These are phyloP conservation scores for Biancaea sappan DNA, from an alignment of 306 rosid genomes.

Conservation along the genomic window DNA sequence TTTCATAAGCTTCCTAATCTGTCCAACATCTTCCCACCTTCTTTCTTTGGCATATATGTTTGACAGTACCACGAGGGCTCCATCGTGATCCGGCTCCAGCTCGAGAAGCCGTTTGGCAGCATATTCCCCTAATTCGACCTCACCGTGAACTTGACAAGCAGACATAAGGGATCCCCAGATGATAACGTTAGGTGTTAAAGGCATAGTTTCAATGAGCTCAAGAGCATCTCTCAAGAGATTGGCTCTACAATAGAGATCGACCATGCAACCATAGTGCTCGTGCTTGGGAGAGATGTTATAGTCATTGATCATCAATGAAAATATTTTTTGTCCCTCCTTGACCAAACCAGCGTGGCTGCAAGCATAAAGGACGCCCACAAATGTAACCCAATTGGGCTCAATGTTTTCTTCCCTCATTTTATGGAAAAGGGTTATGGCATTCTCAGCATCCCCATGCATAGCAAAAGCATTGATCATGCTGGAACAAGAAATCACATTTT, in stretches of 20 bases:
- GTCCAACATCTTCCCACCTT: constrained; percentile 78
- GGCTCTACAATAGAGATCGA: constrained; percentile 87
- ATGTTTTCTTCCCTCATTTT: constrained; percentile 60
- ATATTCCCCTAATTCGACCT: constrained; percentile 73
- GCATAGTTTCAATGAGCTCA: constrained; percentile 76
- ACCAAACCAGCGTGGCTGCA: constrained; percentile 88
- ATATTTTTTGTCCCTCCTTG: constrained; percentile 60
- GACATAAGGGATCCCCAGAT: constrained; percentile 95
- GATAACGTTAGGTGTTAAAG: constrained; percentile 73
- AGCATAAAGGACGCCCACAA: constrained; percentile 87
- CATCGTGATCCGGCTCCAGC: constrained; percentile 76
- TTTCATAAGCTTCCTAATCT: constrained; percentile 67
- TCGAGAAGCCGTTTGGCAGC: constrained; percentile 76
- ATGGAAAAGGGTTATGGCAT: constrained; percentile 59
- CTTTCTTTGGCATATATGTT: constrained; percentile 76
- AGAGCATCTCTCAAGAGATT: constrained; percentile 73
- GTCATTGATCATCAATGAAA: constrained; percentile 66
- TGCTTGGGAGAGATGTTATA: constrained; percentile 66
- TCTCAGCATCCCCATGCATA: constrained; percentile 71
- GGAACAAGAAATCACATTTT: constrained; percentile 20
- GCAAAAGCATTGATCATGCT: constrained; percentile 78
- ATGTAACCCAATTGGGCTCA: constrained; percentile 78
- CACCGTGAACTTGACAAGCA: constrained; percentile 73
- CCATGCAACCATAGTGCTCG: constrained; percentile 93
- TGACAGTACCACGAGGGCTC: constrained; percentile 79